A percentile compares a stretch with the other conserved stretches of the same genome.
These are phyloP conservation scores for Paraconiothyrium sp. DNA, from an alignment of 2,329 filamentous ascomycete genomes.

Conservation along the genomic window DNA sequence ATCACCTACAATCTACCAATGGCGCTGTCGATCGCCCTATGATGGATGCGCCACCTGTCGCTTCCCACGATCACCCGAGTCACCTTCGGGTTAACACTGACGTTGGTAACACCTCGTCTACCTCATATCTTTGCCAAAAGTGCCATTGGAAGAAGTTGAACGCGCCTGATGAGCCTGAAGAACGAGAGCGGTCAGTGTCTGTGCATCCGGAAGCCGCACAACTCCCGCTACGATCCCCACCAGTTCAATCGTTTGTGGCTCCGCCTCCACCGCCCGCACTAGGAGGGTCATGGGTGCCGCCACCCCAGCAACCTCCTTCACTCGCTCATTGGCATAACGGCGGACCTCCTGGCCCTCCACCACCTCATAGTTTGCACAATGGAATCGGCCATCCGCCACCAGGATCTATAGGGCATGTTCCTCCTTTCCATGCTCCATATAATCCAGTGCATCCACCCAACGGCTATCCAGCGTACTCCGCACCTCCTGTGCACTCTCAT, in stretches of 20 bases:
- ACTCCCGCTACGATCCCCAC: constrained; percentile 45
- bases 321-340: constrained; percentile 42
- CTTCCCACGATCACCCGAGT: constrained; percentile 23
- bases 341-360: constrained; percentile 33
- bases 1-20: constrained; percentile 33
- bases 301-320: constrained; percentile 38
- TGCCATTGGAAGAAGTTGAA: constrained; percentile 59
- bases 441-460: constrained; percentile 40
- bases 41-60: constrained; percentile 40
- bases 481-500: constrained; percentile 39
- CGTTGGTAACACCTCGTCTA: constrained; percentile 21
- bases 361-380: constrained; percentile 41
- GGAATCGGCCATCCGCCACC: constrained; percentile 42
- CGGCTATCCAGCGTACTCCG: constrained; percentile 46
- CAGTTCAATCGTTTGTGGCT: constrained; percentile 36
- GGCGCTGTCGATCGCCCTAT: constrained; percentile 38
- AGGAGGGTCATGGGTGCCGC: constrained; percentile 19
- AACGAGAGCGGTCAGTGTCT: constrained; percentile 41
- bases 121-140: constrained; percentile 57
- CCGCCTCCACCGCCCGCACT: constrained; percentile 30
- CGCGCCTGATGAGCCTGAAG: constrained; percentile 41
- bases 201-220: constrained; percentile 45
- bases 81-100: constrained; percentile 38
- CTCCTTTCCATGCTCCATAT: constrained; percentile 46
- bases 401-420: constrained; percentile 36